Evolutionary conservation across 2,329 filamentous ascomycete genomes (phyloP).

Genomic region (Fusarium longipes): DNA sequence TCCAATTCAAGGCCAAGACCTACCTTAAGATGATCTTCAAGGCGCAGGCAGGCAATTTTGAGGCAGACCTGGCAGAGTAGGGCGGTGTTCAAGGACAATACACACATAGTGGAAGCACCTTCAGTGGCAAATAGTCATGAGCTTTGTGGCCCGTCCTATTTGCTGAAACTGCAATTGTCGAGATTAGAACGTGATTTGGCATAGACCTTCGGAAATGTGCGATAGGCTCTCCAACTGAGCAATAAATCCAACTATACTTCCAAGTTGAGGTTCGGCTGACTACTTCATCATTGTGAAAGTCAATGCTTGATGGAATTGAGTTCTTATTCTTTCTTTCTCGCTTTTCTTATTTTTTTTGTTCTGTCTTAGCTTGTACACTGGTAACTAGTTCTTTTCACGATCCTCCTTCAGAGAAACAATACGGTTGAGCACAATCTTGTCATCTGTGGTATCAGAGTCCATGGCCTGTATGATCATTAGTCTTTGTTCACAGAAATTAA

Average conservation of each 20-base stretch:
- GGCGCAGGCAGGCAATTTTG: too few relatives aligned
- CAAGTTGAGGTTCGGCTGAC: fast-evolving
- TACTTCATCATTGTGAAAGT: background rate
- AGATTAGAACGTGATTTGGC: background rate
- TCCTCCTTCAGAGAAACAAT: conserved; percentile 95
- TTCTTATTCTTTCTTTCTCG: background rate
- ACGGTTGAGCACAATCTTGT: conserved; percentile 87
- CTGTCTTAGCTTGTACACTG: background rate
- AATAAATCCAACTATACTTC: background rate
- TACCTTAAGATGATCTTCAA: background rate
- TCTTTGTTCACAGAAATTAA: background rate
- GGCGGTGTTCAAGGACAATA: background rate
- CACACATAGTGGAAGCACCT: background rate
- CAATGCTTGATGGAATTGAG: background rate
- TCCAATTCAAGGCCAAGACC: background rate
- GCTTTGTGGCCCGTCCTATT: too few relatives aligned
- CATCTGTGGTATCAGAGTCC: conserved; percentile 81
- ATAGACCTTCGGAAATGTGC: background rate
- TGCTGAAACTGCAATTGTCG: too few relatives aligned
- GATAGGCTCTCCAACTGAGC: background rate
- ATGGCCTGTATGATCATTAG: conserved; percentile 62
- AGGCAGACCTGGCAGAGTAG: background rate
- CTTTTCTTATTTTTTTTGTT: conserved; percentile 6
- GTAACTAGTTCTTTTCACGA: conserved; percentile 66
- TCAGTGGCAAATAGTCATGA: fast-evolving